Base-by-base conservation (phyloP, 345 rosid species). In the Sonneratia alba region DNA sequence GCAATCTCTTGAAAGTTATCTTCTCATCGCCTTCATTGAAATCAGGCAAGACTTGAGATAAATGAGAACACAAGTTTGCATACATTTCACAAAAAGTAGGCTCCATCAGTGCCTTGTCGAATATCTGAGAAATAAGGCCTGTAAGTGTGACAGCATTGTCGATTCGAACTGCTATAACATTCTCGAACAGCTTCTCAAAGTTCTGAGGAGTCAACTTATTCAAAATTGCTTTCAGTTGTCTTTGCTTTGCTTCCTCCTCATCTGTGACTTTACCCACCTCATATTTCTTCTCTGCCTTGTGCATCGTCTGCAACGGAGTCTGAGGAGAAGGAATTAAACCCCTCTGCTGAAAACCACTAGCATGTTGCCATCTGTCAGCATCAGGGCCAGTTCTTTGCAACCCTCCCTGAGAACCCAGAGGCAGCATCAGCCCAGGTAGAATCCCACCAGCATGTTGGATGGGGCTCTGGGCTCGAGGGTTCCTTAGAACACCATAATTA, bases 81-180 rank as follows among this genome's bases (percentile, higher is more conserved):
- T 89, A 96, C 97, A 96, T 96, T 81, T 96, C 97, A 84, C 97
- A 89, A 76, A 96, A 96, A 68, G 98, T 92, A 68, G 98, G 99
- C 85, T 92, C 98, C 91, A 86, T 96, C 65, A 92, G 85, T 78
- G 99, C 99, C 85, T 91, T 92, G 79, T 92, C 97, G 82, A 90
- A 96, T 76, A 95, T 95, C 84, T 92, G 99, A 14, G 91, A 86
- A 76, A 95, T 89, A 64, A 95, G 90, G 56, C 94, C 90, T 16
- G 55, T 73, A 73, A 95, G 99, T 7, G 97, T 96, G 68, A 10
- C 78, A 36, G 81, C 83, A 74, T 83, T 96, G 81, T 96, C 97
- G 53, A 96, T 92, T 72, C 88, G 89, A 45, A 96, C 98, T 34
- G 69, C 88, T 79, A 87, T 86, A 14, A 92, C 99, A 82, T 92